Evolutionary conservation across 768 basidiomycete genomes (phyloP).

Genomic region (Tricholoma furcatifolium): DNA sequence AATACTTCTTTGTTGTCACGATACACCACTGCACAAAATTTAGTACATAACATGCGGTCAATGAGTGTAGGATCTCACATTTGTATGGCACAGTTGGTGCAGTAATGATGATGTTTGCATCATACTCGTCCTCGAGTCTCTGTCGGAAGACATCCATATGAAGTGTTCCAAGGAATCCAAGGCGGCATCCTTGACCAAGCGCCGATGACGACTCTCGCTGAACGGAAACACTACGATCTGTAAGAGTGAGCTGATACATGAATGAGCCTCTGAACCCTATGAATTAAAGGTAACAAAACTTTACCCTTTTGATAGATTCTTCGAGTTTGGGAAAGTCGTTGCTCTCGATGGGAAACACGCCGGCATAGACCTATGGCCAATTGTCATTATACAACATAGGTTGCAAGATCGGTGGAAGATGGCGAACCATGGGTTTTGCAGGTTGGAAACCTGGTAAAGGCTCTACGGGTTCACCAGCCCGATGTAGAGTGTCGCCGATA

Average conservation of each 20-base stretch:
- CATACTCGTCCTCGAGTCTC: constrained; percentile 94
- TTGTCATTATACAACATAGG: not conserved
- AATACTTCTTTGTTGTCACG: constrained; percentile 54
- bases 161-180: constrained; percentile 93
- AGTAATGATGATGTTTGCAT: constrained; percentile 92
- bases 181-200: constrained; percentile 90
- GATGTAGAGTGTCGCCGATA: constrained; percentile 92
- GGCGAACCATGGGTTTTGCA: constrained; percentile 84
- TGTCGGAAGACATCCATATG: constrained; percentile 98
- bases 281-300: constrained; percentile 20
- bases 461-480: constrained; percentile 67
- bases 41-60: constrained; percentile 4
- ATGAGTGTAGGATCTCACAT: constrained; percentile 38
- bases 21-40: constrained; percentile 62
- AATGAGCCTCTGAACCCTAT: constrained; percentile 12
- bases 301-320: constrained; percentile 89
- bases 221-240: constrained; percentile 85
- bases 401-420: not conserved
- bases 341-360: constrained; percentile 90
- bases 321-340: constrained; percentile 92
- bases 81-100: constrained; percentile 96
- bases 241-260: constrained; percentile 65
- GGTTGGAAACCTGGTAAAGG: constrained; percentile 91
- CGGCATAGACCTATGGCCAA: constrained; percentile 84
- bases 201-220: constrained; percentile 93